phyloP scores from a whole-genome alignment of 2,329 filamentous ascomycete genomes.

The Coniochaeta sp. region DNA sequence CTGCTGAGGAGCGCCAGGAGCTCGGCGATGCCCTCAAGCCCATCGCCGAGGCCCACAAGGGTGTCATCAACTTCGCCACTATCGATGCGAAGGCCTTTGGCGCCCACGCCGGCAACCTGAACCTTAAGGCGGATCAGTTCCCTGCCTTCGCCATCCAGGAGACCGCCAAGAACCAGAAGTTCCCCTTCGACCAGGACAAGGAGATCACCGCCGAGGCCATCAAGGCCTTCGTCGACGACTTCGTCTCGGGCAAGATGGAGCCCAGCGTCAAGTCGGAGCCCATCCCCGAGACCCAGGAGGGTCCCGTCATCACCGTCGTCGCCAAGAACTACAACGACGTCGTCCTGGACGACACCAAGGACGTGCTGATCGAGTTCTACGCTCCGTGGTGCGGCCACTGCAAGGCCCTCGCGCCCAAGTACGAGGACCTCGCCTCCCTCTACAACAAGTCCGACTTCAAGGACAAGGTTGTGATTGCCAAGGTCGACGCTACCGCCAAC shows the following conservation, averaged over 20 bases:
- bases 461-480: slow-evolving; percentile 84
- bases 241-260: slow-evolving; percentile 78
- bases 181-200: slow-evolving; percentile 80
- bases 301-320: slow-evolving; percentile 79
- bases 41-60: slow-evolving; percentile 85
- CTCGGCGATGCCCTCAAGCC: slow-evolving; percentile 74
- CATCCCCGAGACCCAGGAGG: slow-evolving; percentile 88
- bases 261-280: slow-evolving; percentile 98
- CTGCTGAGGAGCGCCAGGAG: slow-evolving; percentile 76
- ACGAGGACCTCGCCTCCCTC: slow-evolving; percentile 78
- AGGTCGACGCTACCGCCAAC: slow-evolving; percentile 94
- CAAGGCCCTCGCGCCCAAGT: slow-evolving; percentile 95
- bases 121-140: slow-evolving; percentile 93
- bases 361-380: slow-evolving; percentile 97
- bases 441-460: slow-evolving; percentile 75
- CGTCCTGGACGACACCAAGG: slow-evolving; percentile 90
- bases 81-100: slow-evolving; percentile 94
- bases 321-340: slow-evolving; percentile 90
- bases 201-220: slow-evolving; percentile 67
- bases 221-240: slow-evolving; percentile 77
- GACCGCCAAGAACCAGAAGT: slow-evolving; percentile 92
- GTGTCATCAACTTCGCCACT: slow-evolving; percentile 93
- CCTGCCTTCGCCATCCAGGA: slow-evolving; percentile 98
- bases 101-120: slow-evolving; percentile 92
- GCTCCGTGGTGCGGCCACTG: slow-evolving; percentile 99